Evolutionary conservation across 2,329 filamentous ascomycete species (phyloP).

Genomic region (Xylaria sp.): DNA sequence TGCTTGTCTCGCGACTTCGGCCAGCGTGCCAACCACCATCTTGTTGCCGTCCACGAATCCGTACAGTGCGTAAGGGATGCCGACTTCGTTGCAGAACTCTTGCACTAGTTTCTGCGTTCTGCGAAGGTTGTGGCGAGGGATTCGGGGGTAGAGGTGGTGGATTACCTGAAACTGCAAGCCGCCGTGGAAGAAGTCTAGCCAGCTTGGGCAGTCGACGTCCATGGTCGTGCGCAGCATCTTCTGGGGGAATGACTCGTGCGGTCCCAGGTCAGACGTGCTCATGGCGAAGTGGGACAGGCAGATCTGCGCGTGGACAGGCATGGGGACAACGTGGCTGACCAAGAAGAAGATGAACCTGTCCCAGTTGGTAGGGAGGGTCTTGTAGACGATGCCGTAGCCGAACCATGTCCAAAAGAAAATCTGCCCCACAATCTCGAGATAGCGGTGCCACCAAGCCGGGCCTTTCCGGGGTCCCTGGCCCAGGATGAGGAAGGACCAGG

Average conservation of each 20-base stretch:
- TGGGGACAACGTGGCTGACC: constrained; percentile 73
- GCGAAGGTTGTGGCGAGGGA: constrained; percentile 64
- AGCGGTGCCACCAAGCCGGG: constrained; percentile 76
- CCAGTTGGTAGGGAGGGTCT: constrained; percentile 61
- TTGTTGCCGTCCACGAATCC: constrained; percentile 81
- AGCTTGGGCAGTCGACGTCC: constrained; percentile 67
- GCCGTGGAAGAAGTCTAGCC: constrained; percentile 68
- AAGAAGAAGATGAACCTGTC: constrained; percentile 70
- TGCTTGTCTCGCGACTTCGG: constrained; percentile 75
- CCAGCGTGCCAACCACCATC: constrained; percentile 69
- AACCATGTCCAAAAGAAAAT: constrained; percentile 83
- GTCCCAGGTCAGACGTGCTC: constrained; percentile 81
- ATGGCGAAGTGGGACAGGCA: constrained; percentile 90
- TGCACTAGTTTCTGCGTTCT: constrained; percentile 53
- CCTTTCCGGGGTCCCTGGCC: constrained; percentile 69
- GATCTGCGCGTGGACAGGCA: constrained; percentile 82
- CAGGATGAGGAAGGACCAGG: constrained; percentile 69
- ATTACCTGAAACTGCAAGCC: constrained; percentile 69
- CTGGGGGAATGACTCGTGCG: constrained; percentile 80
- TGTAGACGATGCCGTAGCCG: constrained; percentile 75
- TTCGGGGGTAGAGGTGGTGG: constrained; percentile 63
- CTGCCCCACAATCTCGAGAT: constrained; percentile 71
- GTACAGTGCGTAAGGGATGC: constrained; percentile 79
- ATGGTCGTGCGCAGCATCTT: constrained; percentile 90
- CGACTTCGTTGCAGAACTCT: constrained; percentile 70